phyloP scores from a whole-genome alignment of 352 stramenopile species.

The Pythium guiyangense region DNA sequence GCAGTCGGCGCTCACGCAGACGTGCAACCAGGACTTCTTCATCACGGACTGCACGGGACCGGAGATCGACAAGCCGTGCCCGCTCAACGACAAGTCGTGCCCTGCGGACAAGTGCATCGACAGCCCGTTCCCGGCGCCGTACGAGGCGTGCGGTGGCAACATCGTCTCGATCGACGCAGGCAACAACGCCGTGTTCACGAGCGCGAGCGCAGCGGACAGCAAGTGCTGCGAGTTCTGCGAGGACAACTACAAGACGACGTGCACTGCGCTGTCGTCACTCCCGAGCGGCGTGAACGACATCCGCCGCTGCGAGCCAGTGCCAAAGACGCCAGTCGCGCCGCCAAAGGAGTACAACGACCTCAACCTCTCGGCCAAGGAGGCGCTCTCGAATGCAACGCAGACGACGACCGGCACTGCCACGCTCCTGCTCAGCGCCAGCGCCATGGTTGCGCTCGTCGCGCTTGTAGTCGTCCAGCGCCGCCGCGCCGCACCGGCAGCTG shows the following conservation, averaged over 20 bases:
- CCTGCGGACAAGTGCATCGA: conserved; percentile 24
- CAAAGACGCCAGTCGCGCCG: not conserved
- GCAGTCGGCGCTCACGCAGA: conserved; percentile 15
- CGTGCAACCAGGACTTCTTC: conserved; percentile 42
- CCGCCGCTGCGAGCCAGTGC: conserved; percentile 43
- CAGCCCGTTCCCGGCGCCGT: conserved; percentile 22
- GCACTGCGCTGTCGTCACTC: conserved; percentile 35
- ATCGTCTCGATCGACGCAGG: conserved; percentile 16
- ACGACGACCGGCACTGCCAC: not conserved
- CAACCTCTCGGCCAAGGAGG: not conserved
- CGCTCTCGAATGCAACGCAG: not conserved
- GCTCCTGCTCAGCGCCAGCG: conserved; percentile 6
- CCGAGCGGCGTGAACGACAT: conserved; percentile 30
- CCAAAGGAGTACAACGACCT: not conserved
- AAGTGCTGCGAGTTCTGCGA: conserved; percentile 49
- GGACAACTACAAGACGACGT: conserved; percentile 20
- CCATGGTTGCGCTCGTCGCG: conserved; percentile 9
- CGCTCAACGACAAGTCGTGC: conserved; percentile 22
- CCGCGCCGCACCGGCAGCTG: not conserved
- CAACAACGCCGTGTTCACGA: not conserved
- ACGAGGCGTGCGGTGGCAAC: conserved; percentile 45
- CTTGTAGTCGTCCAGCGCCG: conserved; percentile 13
- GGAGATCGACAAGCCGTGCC: conserved; percentile 29
- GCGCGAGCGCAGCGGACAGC: not conserved
- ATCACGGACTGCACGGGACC: conserved; percentile 58